Percentiles rank a stretch among this genome's conserved stretches.
phyloP scores from a whole-genome alignment of 1,284 basidiomycete species.

The Fomitopsis schrenkii region DNA sequence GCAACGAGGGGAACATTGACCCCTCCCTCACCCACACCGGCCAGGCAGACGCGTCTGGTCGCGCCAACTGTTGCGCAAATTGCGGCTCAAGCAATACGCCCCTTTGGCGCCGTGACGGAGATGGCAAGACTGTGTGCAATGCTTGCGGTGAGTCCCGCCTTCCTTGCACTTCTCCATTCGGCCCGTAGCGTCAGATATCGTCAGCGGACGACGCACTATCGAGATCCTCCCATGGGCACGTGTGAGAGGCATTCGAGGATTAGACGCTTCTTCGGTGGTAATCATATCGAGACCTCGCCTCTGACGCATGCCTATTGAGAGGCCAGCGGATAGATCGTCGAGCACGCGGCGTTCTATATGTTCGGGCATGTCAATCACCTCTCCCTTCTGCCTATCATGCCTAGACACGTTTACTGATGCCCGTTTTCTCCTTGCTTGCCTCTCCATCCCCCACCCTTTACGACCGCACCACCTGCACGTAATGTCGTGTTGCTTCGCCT shows the following conservation, averaged over 20 bases:
- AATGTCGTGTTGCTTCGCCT: conserved; percentile 11
- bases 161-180: conserved; percentile 27
- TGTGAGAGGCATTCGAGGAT: conserved; percentile 23
- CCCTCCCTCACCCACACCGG: conserved; percentile 20
- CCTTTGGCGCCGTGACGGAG: conserved; percentile 76
- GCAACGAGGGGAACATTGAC: conserved; percentile 20
- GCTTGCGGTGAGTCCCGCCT: conserved; percentile 70
- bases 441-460: conserved; percentile 9
- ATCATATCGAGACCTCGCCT: conserved; percentile 30
- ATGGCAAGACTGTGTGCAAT: conserved; percentile 82
- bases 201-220: conserved; percentile 10
- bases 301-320: conserved; percentile 16
- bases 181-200: conserved; percentile 21
- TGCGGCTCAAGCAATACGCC: conserved; percentile 75
- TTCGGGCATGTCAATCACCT: conserved; percentile 14
- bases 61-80: conserved; percentile 48
- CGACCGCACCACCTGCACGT: conserved; percentile 20
- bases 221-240: conserved; percentile 28
- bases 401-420: conserved; percentile 18
- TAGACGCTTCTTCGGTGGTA: conserved; percentile 19
- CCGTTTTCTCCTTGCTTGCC: conserved; percentile 14
- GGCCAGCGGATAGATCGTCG: conserved; percentile 15
- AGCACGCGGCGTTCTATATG: conserved; percentile 14
- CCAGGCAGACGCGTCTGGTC: conserved; percentile 15
- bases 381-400: conserved; percentile 16